Base-by-base conservation (phyloP, 345 rosid genomes). In the Litchi chinensis region DNA sequence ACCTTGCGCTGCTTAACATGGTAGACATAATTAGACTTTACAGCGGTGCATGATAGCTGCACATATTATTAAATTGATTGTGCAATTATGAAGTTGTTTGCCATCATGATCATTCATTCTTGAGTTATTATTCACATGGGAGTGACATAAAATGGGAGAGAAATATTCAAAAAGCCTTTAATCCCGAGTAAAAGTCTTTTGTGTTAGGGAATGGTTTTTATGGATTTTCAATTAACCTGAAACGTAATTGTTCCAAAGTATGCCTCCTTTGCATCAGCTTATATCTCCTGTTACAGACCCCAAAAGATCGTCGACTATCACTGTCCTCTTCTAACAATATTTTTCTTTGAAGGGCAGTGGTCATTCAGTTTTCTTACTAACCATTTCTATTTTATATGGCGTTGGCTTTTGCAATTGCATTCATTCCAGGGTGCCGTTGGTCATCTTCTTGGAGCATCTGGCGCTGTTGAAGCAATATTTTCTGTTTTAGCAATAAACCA, bases 401-500 rank as follows among this genome's bases (percentile, higher is more conserved):
- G 16, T 59, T 69, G 64, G 16, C 44, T 50, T 11, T 79, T 75
- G 67, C 70, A 19, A 67, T 50, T 15, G 52, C 57, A 50, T 41
- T 74, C 63, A 76, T 41, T 81, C 70, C 88, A 94, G 98, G 99
- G 97, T 21, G 98, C 98, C 11, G 52, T 93, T 22, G 98, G 99
- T 76, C 99, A 96, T 91, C 97, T 96, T 52, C 99, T 96, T 78
- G 99, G 99, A 84, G 99, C 98, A 73, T 98, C 98, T 63, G 94
- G 98, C 80, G 97, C 99, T 2, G 95, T 93, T 73, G 98, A 93
- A 87, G 95, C 97, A 80, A 92, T 94, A 80, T 94, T 93, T 73
- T 43, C 94, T 21, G 80, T 92, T 82, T 90, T 95, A 78, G 86
- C 98, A 73, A 89, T 95, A 71, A 83, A 89, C 77, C 87, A 86